Conservation (phyloP, 257 asterid genomes). For the Fraxinus excelsior region DNA sequence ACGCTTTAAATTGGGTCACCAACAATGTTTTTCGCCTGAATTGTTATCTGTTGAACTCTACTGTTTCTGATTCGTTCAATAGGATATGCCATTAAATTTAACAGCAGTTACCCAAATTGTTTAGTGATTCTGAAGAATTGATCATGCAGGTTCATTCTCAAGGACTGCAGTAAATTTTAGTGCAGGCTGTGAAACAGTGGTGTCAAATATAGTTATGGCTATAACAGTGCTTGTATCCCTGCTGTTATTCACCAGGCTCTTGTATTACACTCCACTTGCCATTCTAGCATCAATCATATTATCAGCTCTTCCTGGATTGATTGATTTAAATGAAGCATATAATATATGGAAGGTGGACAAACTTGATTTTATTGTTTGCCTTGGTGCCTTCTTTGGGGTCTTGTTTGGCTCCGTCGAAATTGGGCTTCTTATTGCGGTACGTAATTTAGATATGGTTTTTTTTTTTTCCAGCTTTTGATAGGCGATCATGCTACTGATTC, state of each 20-base stretch:
- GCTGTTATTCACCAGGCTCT: constrained; percentile 51
- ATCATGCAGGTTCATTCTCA: constrained; percentile 66
- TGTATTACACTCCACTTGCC: constrained; percentile 69
- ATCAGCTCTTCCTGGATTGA: constrained; percentile 75
- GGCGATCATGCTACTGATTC: too few relatives aligned
- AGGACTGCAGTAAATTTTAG: constrained; percentile 81
- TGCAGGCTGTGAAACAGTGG: constrained; percentile 70
- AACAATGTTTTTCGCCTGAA: too few relatives aligned
- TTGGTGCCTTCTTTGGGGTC: constrained; percentile 64
- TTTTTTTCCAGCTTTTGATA: too few relatives aligned
- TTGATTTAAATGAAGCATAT: constrained; percentile 52
- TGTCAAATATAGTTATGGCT: constrained; percentile 77
- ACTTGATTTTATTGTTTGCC: constrained; percentile 58
- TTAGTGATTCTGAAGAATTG: not conserved
- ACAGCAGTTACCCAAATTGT: too few relatives aligned
- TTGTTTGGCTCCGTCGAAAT: constrained; percentile 67
- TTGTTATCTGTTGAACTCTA: too few relatives aligned
- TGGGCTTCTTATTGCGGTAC: constrained; percentile 75
- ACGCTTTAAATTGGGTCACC: too few relatives aligned
- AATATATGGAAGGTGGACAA: constrained; percentile 76
- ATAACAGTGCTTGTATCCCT: constrained; percentile 58
- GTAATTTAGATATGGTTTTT: constrained; percentile 1
- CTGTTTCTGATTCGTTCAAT: too few relatives aligned
- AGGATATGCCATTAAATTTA: too few relatives aligned
- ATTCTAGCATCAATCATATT: constrained; percentile 73